phyloP scores from a whole-genome alignment of 805 yeast genomes.

The Schizosaccharomyces pombe region DNA sequence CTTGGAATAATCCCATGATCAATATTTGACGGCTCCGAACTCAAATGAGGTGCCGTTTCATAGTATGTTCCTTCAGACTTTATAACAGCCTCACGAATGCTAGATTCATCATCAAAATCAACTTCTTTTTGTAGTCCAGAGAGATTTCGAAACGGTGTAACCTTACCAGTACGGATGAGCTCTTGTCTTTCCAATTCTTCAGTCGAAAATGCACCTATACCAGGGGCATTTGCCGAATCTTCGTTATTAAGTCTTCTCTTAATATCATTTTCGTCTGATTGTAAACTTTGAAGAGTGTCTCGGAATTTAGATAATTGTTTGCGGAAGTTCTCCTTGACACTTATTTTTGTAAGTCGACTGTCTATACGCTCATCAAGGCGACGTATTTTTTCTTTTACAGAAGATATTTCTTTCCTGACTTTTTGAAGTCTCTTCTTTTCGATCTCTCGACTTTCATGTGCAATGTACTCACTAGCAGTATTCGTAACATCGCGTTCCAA shows the following conservation, averaged over 20 bases:
- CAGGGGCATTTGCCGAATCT: conserved; percentile 26
- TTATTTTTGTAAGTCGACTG: conserved; percentile 19
- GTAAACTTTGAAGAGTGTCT: conserved; percentile 18
- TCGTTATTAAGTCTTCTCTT: conserved; percentile 26
- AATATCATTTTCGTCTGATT: conserved; percentile 11
- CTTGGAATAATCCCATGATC: background rate
- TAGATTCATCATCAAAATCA: background rate
- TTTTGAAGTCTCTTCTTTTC: conserved; percentile 59
- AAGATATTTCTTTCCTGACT: conserved; percentile 24
- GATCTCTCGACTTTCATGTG: conserved; percentile 39
- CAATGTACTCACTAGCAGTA: conserved; percentile 37
- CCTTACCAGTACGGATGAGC: conserved; percentile 68
- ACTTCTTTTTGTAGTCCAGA: conserved; percentile 28
- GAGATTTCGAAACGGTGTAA: conserved; percentile 73
- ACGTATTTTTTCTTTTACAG: conserved; percentile 19
- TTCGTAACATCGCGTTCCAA: conserved; percentile 50
- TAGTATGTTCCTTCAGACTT: conserved; percentile 11
- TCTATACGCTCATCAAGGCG: conserved; percentile 26
- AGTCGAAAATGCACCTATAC: conserved; percentile 20
- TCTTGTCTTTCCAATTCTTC: conserved; percentile 65
- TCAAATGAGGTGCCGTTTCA: conserved; percentile 5
- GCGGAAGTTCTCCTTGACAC: conserved; percentile 43
- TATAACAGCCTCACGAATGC: conserved; percentile 11
- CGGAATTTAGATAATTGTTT: conserved; percentile 31
- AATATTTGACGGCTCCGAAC: background rate